Conservation (phyloP, 305 asterid genomes). For the Fraxinus ornus region DNA sequence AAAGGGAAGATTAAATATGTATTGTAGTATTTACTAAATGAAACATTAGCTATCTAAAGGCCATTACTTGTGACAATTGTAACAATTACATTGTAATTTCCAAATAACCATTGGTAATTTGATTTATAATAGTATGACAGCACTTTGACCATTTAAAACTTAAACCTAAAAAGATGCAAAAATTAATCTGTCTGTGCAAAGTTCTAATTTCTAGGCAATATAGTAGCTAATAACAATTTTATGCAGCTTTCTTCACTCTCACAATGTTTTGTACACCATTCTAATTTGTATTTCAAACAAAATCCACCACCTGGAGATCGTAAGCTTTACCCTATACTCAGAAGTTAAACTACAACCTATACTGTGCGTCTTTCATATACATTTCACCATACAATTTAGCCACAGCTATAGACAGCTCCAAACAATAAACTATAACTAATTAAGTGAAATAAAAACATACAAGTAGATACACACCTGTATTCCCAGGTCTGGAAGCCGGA, state of each 20-base stretch:
- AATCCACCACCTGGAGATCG: conserved; percentile 20
- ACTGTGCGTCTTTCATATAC: not conserved
- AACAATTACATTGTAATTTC: not conserved
- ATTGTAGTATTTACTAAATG: not conserved
- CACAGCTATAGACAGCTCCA: not conserved
- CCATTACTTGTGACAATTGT: not conserved
- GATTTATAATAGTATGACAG: not conserved
- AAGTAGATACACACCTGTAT: conserved; percentile 52
- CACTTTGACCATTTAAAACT: not conserved
- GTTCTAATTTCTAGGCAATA: not conserved
- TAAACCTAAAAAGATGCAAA: conserved; percentile 9
- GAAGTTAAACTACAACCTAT: not conserved
- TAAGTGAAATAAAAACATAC: not conserved
- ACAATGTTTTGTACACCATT: not conserved
- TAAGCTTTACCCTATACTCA: not conserved
- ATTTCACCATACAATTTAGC: not conserved
- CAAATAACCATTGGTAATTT: not conserved
- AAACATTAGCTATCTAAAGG: not conserved
- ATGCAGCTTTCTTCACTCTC: conserved; percentile 1
- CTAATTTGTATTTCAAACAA: not conserved
- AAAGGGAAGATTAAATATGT: not conserved
- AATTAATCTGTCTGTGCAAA: not conserved
- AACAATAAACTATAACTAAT: not conserved
- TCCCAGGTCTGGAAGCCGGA: conserved; percentile 99
- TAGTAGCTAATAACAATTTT: not conserved